phyloP scores from a whole-genome alignment of 805 yeast species.

The Candida piceae region DNA sequence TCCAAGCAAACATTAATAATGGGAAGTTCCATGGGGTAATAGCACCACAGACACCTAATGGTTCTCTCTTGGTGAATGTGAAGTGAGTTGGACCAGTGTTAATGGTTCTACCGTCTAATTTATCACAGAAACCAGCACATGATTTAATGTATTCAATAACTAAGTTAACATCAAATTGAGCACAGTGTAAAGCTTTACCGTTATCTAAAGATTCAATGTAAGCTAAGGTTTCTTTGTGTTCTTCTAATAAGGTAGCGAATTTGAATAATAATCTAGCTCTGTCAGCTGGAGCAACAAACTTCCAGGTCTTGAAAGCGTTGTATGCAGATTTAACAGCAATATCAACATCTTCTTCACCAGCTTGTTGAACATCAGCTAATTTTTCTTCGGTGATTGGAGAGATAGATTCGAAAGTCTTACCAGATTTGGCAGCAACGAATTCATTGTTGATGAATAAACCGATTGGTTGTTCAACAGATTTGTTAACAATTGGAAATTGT shows the following conservation, averaged over 20 bases:
- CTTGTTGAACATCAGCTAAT: constrained; percentile 67
- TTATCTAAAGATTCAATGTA: constrained; percentile 82
- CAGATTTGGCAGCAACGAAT: constrained; percentile 49
- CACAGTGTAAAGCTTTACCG: constrained; percentile 73
- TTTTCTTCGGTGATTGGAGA: constrained; percentile 71
- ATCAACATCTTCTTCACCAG: constrained; percentile 74
- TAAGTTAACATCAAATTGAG: constrained; percentile 71
- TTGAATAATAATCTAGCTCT: constrained; percentile 61
- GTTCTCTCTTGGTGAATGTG: constrained; percentile 79
- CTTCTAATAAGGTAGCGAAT: constrained; percentile 75
- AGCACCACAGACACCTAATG: constrained; percentile 93
- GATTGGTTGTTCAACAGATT: constrained; percentile 36
- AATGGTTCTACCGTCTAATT: constrained; percentile 68
- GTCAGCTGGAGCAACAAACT: constrained; percentile 58
- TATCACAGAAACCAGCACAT: constrained; percentile 91
- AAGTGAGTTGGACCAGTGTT: constrained; percentile 74
- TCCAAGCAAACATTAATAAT: constrained; percentile 90
- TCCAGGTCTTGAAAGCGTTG: constrained; percentile 74
- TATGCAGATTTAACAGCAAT: constrained; percentile 82
- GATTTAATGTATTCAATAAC: constrained; percentile 69
- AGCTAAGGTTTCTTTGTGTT: constrained; percentile 66
- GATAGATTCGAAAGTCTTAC: constrained; percentile 57
- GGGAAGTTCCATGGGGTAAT: constrained; percentile 98
- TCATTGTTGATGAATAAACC: constrained; percentile 64
- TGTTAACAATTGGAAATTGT: constrained; percentile 31